Conservation (phyloP, 2,329 filamentous ascomycete species). For the Neonectria magnoliae region DNA sequence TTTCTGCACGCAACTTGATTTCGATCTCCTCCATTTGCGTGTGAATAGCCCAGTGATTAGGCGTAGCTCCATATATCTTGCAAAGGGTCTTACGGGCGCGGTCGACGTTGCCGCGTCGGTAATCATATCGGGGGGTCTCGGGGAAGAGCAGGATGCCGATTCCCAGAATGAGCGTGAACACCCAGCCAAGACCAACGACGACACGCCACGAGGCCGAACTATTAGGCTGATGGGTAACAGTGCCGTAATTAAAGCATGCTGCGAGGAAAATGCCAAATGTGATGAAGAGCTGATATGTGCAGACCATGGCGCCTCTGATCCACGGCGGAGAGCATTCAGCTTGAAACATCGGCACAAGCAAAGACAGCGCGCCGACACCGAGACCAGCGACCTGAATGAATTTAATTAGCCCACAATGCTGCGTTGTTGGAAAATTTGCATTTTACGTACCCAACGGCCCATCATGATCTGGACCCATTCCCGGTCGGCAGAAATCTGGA, state of each 20-base stretch:
- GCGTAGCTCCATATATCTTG: conserved; percentile 56
- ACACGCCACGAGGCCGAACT: conserved; percentile 69
- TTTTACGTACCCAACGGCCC: conserved; percentile 60
- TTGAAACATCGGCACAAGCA: conserved; percentile 78
- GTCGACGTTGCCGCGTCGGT: conserved; percentile 57
- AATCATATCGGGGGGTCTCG: conserved; percentile 63
- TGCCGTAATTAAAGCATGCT: conserved; percentile 71
- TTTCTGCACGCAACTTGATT: conserved; percentile 62
- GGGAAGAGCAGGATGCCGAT: conserved; percentile 60
- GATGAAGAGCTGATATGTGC: conserved; percentile 77
- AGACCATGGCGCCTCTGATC: conserved; percentile 72
- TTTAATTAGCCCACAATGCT: neutral
- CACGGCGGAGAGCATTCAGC: conserved; percentile 75
- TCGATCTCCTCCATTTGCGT: conserved; percentile 64
- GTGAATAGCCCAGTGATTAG: conserved; percentile 57
- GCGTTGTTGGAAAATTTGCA: neutral
- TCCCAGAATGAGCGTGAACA: conserved; percentile 60
- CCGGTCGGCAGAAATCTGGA: conserved; percentile 66
- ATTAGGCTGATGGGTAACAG: conserved; percentile 54
- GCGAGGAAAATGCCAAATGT: conserved; percentile 73
- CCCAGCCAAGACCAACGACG: conserved; percentile 63
- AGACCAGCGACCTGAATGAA: conserved; percentile 63
- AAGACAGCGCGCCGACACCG: conserved; percentile 72
- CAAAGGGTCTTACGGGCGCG: conserved; percentile 60
- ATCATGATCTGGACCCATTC: conserved; percentile 74